These are phyloP conservation scores for Botrytis squamosa DNA, from an alignment of 2,329 filamentous ascomycete genomes.

Conservation along the genomic window DNA sequence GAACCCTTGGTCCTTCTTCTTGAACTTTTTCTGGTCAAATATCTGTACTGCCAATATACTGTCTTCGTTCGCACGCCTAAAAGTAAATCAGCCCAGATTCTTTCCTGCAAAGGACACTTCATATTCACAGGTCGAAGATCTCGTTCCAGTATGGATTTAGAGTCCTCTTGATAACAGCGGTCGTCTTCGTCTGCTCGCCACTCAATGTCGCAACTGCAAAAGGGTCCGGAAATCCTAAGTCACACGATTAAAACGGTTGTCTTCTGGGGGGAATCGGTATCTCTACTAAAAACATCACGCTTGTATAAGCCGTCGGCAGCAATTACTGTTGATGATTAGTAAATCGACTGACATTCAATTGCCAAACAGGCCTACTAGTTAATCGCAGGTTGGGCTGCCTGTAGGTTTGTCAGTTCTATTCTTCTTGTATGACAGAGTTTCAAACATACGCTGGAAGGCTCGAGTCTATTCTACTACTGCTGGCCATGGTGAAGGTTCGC, in stretches of 20 bases:
- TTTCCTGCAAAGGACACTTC: background rate
- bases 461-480: slow-evolving; percentile 53
- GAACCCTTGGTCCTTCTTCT: slow-evolving; percentile 99
- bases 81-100: slow-evolving; percentile 29
- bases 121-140: slow-evolving; percentile 84
- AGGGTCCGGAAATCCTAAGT: slow-evolving; percentile 87
- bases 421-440: slow-evolving; percentile 24
- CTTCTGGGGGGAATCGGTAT: slow-evolving; percentile 14
- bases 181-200: slow-evolving; percentile 98
- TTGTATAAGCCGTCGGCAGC: slow-evolving; percentile 98
- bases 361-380: slow-evolving; percentile 67
- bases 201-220: slow-evolving; percentile 97
- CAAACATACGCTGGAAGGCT: slow-evolving; percentile 61
- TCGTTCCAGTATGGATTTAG: slow-evolving; percentile 99
- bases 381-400: slow-evolving; percentile 87
- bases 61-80: slow-evolving; percentile 85
- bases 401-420: slow-evolving; percentile 32
- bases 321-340: slow-evolving; percentile 69
- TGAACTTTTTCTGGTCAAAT: slow-evolving; percentile 99
- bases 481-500: slow-evolving; percentile 45
- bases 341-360: background rate
- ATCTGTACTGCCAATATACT: slow-evolving; percentile 97
- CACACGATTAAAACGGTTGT: slow-evolving; percentile 26
- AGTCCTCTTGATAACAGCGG: slow-evolving; percentile 92
- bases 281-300: slow-evolving; percentile 97